Evolutionary conservation across 1,139 yeast genomes (phyloP).

Genomic region (Taphrina betulina): DNA sequence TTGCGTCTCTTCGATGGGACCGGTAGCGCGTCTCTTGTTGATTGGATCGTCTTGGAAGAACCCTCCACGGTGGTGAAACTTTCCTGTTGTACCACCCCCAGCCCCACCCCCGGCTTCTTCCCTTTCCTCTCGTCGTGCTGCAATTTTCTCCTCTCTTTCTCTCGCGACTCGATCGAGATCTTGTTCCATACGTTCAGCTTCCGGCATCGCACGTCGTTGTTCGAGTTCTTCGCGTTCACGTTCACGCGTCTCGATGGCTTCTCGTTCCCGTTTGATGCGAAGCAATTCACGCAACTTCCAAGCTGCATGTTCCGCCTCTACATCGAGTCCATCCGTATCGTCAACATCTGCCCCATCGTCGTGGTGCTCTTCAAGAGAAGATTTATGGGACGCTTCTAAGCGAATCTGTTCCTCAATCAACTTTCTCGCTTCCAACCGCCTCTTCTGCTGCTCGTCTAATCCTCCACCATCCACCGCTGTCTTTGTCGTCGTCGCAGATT

Average conservation of each 20-base stretch:
- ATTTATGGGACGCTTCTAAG: neutral
- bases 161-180: slow-evolving; percentile 36
- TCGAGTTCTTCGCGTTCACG: slow-evolving; percentile 49
- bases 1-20: slow-evolving; percentile 7
- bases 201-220: slow-evolving; percentile 43
- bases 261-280: slow-evolving; percentile 51
- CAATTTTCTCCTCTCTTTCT: slow-evolving; percentile 35
- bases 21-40: neutral
- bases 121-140: neutral
- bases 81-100: slow-evolving; percentile 39
- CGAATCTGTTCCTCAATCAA: slow-evolving; percentile 2
- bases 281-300: slow-evolving; percentile 52
- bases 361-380: slow-evolving; percentile 36
- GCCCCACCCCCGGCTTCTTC: neutral
- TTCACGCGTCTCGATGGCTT: slow-evolving; percentile 46
- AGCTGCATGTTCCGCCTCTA: slow-evolving; percentile 49
- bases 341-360: slow-evolving; percentile 45
- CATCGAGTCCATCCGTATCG: slow-evolving; percentile 58
- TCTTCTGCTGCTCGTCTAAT: slow-evolving; percentile 8
- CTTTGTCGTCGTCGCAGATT: neutral
- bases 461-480: neutral
- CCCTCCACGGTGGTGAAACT: slow-evolving; percentile 46
- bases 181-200: slow-evolving; percentile 42
- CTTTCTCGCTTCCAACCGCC: slow-evolving; percentile 6
- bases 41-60: slow-evolving; percentile 41